phyloP scores from a whole-genome alignment of 2,329 filamentous ascomycete species.

The Exophiala viscosa region DNA sequence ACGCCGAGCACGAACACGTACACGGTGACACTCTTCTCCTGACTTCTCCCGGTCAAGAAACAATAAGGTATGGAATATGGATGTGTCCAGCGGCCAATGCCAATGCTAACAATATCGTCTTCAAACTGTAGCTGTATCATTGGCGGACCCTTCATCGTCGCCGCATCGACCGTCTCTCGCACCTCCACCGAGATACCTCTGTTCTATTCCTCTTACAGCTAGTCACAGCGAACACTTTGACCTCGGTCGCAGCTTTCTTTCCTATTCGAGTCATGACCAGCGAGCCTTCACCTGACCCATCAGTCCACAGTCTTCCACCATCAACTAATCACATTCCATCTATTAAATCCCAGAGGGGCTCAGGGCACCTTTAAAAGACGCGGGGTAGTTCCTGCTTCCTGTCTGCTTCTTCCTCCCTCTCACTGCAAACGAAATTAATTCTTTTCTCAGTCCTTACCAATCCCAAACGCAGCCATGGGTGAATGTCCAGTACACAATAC shows the following conservation, averaged over 20 bases:
- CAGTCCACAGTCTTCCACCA: neutral
- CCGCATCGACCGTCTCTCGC: neutral
- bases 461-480: constrained; percentile 11
- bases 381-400: neutral
- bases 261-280: neutral
- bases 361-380: neutral
- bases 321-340: neutral
- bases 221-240: neutral
- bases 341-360: neutral
- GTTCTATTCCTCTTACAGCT: neutral
- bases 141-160: neutral
- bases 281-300: neutral
- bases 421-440: no score
- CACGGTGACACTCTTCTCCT: no score
- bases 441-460: neutral
- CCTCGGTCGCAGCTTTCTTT: neutral
- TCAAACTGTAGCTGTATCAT: neutral
- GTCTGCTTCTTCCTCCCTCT: neutral
- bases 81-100: neutral
- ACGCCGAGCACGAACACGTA: no score
- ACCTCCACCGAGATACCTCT: neutral
- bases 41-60: no score
- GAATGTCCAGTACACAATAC: constrained; percentile 19
- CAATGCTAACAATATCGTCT: neutral
- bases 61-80: no score